Percentiles rank a stretch among this genome's conserved stretches.
phyloP scores from a whole-genome alignment of 2,329 filamentous ascomycete genomes.

The Bipolaris bicolor region DNA sequence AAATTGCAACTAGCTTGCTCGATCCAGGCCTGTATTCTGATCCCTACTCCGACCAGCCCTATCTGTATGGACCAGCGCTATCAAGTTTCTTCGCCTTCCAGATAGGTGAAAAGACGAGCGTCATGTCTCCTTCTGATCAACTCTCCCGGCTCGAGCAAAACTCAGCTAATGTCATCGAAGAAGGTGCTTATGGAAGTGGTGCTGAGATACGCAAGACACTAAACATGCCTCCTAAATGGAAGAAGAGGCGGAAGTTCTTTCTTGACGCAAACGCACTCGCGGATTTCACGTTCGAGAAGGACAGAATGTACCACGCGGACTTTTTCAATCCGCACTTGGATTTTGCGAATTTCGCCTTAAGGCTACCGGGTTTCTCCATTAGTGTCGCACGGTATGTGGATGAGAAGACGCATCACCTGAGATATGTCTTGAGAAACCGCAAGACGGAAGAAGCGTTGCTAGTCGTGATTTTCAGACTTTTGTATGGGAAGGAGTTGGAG shows the following conservation, averaged over 20 bases:
- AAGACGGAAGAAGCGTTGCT: constrained; percentile 51
- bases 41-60: constrained; percentile 47
- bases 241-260: constrained; percentile 55
- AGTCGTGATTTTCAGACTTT: constrained; percentile 54
- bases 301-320: constrained; percentile 53
- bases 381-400: constrained; percentile 55
- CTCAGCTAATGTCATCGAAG: constrained; percentile 46
- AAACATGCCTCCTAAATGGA: constrained; percentile 48
- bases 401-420: constrained; percentile 55
- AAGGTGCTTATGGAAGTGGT: constrained; percentile 50
- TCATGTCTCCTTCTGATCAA: constrained; percentile 29
- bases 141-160: constrained; percentile 28
- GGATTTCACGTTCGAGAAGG: constrained; percentile 52
- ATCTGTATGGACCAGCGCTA: constrained; percentile 46
- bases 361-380: constrained; percentile 54
- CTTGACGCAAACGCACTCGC: constrained; percentile 45
- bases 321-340: constrained; percentile 59
- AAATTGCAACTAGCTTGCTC: constrained; percentile 44
- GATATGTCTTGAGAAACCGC: constrained; percentile 55
- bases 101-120: constrained; percentile 35
- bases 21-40: constrained; percentile 48
- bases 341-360: constrained; percentile 54
- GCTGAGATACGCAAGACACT: constrained; percentile 34
- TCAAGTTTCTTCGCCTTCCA: constrained; percentile 43
- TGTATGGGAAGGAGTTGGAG: constrained; percentile 53